Percentiles rank a stretch among this genome's conserved stretches.
phyloP scores from a whole-genome alignment of 1,139 yeast genomes.

The Saccharomyces hybrid region DNA sequence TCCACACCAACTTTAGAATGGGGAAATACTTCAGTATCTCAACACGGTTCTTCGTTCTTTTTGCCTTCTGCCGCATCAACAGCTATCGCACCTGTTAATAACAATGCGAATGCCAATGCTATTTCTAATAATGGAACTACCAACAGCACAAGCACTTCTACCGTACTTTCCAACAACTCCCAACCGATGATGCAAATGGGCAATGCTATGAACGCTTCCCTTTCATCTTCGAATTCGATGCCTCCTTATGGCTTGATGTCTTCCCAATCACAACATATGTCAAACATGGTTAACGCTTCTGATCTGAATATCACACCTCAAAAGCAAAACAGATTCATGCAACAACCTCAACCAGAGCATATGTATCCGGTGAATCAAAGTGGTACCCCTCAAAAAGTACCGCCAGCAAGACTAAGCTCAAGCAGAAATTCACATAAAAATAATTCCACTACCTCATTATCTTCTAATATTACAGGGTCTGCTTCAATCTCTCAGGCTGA shows the following conservation, averaged over 20 bases:
- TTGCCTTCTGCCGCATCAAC: slow-evolving; percentile 4
- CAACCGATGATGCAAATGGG: slow-evolving; percentile 25
- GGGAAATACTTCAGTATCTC: slow-evolving; percentile 12
- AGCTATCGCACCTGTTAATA: not conserved
- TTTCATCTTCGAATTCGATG: slow-evolving; percentile 8
- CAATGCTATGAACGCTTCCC: slow-evolving; percentile 20
- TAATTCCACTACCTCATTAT: slow-evolving; percentile 3
- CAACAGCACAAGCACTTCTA: not conserved
- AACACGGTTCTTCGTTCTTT: slow-evolving; percentile 18
- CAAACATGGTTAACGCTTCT: not conserved
- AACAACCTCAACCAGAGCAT: slow-evolving; percentile 7
- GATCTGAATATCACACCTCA: slow-evolving; percentile 2
- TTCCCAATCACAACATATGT: not conserved
- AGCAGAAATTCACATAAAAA: slow-evolving; percentile 9
- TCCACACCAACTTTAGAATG: slow-evolving; percentile 30
- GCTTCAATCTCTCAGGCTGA: slow-evolving; percentile 48
- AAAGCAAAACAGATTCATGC: slow-evolving; percentile 5
- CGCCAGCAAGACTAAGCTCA: slow-evolving; percentile 11
- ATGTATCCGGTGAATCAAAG: slow-evolving; percentile 7
- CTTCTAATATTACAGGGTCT: slow-evolving; percentile 12
- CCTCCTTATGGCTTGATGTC: not conserved
- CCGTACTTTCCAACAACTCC: slow-evolving; percentile 16
- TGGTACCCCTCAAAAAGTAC: slow-evolving; percentile 13
- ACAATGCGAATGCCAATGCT: not conserved
- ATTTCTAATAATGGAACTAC: not conserved